Base-by-base conservation (phyloP, 129 eudicot species). In the Gnaphalium uliginosum region DNA sequence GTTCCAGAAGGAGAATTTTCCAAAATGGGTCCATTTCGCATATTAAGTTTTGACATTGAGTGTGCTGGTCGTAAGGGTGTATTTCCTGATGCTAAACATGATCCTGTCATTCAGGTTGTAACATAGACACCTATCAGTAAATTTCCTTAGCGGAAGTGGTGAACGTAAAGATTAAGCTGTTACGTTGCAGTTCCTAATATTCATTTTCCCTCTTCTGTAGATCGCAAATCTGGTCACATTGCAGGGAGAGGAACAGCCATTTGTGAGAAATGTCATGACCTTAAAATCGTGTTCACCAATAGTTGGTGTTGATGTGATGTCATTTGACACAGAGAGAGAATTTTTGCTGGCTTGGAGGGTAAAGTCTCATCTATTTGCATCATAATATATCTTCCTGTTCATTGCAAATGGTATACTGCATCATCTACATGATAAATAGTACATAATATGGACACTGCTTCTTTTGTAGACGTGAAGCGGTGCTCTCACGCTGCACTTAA, bases 61-160 rank as follows among this genome's bases (percentile, higher is more conserved):
- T 94, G 98, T 58, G 98, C 98, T 80, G 98, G 98, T 74, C 96
- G 98, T 37, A 94, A 94, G 85, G 98, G 98, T 25, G 91, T 69
- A 74, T 94, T 94, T 61, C 98, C 98, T 32, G 96, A 90, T 77
- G 91, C 98, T 61, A 88, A 82, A 21, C 91, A 88, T 79, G 98
- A 94, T 78, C 98, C 98, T 82, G 98, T 94, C 65, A 94, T 94
- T 78, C 98, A 94, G 97, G 98, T 94, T 72, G 23, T 58, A 30
- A 48, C 30, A 69, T 60, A 64, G 54, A 8, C 65, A 33, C 56
- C 19, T 46, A 4, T 56, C 23, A 43, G 37, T 69, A 37, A 21
- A 33, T 53, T 57, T 71, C 37, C 26, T 74, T 51, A n/a, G 23
- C 19, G 48, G 11, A 66, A 66, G 50, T 8, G 70, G 57, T 65